phyloP scores from a whole-genome alignment of 805 yeast species.

The Spathaspora hagerdaliae region DNA sequence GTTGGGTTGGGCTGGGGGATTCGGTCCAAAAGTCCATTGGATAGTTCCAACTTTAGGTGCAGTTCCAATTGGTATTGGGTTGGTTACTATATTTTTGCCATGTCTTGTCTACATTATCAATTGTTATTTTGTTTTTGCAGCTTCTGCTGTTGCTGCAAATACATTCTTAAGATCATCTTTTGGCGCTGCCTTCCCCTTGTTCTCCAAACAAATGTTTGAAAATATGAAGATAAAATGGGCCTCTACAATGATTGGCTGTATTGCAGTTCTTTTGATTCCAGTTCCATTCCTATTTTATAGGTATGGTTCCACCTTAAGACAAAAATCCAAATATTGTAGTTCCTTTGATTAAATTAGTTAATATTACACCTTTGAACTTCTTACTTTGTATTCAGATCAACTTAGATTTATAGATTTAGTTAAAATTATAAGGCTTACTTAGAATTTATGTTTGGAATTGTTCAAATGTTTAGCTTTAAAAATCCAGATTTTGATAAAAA shows the following conservation, averaged over 20 bases:
- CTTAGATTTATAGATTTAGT: neutral
- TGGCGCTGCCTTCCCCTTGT: conserved; percentile 62
- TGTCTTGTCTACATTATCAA: conserved; percentile 58
- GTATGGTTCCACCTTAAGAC: conserved; percentile 39
- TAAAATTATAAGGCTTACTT: neutral
- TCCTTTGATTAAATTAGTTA: neutral
- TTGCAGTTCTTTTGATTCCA: conserved; percentile 49
- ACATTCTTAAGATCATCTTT: conserved; percentile 55
- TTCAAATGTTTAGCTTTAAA: no score
- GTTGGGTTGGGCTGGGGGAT: conserved; percentile 86
- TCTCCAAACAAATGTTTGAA: conserved; percentile 48
- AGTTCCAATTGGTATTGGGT: conserved; percentile 38
- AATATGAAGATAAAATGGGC: conserved; percentile 53
- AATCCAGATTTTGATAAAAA: neutral
- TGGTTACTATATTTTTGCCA: conserved; percentile 54
- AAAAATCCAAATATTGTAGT: conserved; percentile 8
- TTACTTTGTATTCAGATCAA: neutral
- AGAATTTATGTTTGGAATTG: no score
- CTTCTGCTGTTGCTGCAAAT: conserved; percentile 62
- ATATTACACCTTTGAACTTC: neutral
- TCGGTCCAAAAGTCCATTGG: conserved; percentile 69
- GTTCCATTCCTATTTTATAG: conserved; percentile 52
- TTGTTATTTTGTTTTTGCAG: conserved; percentile 52
- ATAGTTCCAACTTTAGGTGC: conserved; percentile 55
- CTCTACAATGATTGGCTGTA: conserved; percentile 47